Base-by-base conservation (phyloP, 176 grass and related monocot genomes). In the Urochloa ruziziensis region DNA sequence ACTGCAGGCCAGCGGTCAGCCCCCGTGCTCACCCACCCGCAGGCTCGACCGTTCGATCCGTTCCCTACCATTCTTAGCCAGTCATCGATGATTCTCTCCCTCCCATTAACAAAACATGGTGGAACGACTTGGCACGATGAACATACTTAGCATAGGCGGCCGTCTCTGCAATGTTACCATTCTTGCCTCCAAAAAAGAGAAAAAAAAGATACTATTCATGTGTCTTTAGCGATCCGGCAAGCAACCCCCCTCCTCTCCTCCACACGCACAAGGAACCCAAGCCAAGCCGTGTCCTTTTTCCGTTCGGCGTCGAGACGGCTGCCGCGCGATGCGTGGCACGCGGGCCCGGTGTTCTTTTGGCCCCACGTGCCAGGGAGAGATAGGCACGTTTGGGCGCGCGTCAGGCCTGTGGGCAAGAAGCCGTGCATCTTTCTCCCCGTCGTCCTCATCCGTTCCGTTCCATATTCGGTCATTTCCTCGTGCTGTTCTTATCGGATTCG, bases 161-260 rank as follows among this genome's bases (percentile, higher is more conserved):
- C n/a, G n/a, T n/a, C n/a, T n/a, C 46, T 8, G 51, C 51, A 54
- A 54, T 1, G 19, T 9, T 54, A 19, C 17, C 21, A 29, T 56
- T 19, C 24, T 84, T 67, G 82, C 71, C 34, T 37, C 36, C 3
- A 6, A 37, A 37, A 37, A 6, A 37, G 6, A 37, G 6, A 37
- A 6, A 37, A 6, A 37, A 37, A 40, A 15, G 46, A 1, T 52
- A 5, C n/a, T 29, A 30, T 58, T 21, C 27, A n/a, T n/a, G n/a
- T n/a, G n/a, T n/a, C n/a, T n/a, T 84, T 68, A 73, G 73, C 35
- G 15, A 57, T 33, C 30, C 47, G 72, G 71, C 72, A 84, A 32
- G 72, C 46, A 40, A 76, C 19, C 60, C 18, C 23, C 34, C 24
- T 10, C 52, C 18, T 6, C 2, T 9, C 17, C 1, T 34, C 35